Conservation (phyloP, 768 basidiomycete genomes). For the Hemileccinum rubropunctum region DNA sequence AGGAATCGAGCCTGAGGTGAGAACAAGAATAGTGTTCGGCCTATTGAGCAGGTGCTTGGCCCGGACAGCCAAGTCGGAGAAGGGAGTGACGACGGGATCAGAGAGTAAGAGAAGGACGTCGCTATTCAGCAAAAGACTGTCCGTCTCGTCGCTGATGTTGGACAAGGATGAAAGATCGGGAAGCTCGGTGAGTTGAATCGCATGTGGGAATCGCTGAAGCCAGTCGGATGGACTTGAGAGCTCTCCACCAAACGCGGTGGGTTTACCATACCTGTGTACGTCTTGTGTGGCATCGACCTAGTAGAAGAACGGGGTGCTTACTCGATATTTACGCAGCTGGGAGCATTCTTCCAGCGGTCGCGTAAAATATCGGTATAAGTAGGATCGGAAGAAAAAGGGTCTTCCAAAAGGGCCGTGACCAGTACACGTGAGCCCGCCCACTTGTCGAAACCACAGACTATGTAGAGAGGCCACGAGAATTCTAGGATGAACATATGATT, state of each 20-base stretch:
- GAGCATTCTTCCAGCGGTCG: conserved; percentile 46
- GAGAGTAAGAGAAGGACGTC: conserved; percentile 64
- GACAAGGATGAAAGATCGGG: conserved; percentile 19
- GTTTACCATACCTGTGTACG: conserved; percentile 22
- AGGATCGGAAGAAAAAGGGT: conserved; percentile 61
- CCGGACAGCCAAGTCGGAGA: conserved; percentile 35
- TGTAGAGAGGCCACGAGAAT: background rate
- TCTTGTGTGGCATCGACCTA: background rate
- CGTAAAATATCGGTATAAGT: conserved; percentile 42
- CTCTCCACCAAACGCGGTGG: conserved; percentile 17
- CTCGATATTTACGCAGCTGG: conserved; percentile 26
- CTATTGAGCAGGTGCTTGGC: conserved; percentile 29
- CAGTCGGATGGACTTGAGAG: conserved; percentile 50
- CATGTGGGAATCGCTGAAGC: conserved; percentile 53
- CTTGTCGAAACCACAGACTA: conserved; percentile 60
- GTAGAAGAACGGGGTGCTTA: conserved; percentile 11
- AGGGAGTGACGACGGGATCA: conserved; percentile 55
- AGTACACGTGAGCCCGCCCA: conserved; percentile 54
- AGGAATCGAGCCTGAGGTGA: conserved; percentile 31
- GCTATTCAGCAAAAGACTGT: conserved; percentile 35
- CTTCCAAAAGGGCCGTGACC: conserved; percentile 67
- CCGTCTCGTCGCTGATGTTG: conserved; percentile 12
- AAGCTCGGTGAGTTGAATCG: conserved; percentile 47
- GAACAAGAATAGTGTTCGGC: conserved; percentile 45
- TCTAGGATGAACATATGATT: conserved; percentile 1